phyloP scores from a whole-genome alignment of 495 filamentous ascomycete species.

The Xanthoparmelia taractica region DNA sequence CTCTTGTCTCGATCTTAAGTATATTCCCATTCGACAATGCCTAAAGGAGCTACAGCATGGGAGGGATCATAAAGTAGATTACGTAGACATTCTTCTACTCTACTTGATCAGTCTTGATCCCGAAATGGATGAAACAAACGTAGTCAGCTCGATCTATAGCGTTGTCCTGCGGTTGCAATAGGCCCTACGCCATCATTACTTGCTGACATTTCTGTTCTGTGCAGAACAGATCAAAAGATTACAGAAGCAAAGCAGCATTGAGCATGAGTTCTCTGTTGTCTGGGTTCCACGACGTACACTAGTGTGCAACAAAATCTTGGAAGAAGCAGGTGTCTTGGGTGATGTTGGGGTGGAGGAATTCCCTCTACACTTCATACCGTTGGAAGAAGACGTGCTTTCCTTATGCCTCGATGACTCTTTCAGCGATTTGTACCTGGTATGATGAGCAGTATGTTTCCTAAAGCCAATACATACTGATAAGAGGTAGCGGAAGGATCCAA shows the following conservation, averaged over 20 bases:
- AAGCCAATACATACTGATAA: conserved; percentile 22
- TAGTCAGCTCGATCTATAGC: conserved; percentile 33
- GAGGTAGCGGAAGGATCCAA: conserved; percentile 73
- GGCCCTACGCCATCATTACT: conserved; percentile 47
- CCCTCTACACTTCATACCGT: conserved; percentile 78
- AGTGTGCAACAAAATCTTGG: conserved; percentile 83
- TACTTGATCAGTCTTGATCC: conserved; percentile 59
- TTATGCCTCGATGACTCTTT: conserved; percentile 85
- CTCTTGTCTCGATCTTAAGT: background rate
- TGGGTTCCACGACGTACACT: conserved; percentile 89
- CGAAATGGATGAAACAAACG: conserved; percentile 43
- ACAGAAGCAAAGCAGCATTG: conserved; percentile 71
- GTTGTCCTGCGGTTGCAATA: conserved; percentile 32
- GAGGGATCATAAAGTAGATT: conserved; percentile 52
- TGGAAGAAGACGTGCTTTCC: conserved; percentile 86
- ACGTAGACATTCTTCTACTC: conserved; percentile 49
- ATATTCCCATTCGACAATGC: background rate
- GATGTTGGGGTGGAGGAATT: conserved; percentile 84
- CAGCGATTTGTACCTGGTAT: conserved; percentile 73
- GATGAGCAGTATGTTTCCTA: conserved; percentile 13
- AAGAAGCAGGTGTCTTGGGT: conserved; percentile 87
- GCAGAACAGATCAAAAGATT: conserved; percentile 87
- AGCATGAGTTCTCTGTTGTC: conserved; percentile 92
- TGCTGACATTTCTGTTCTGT: conserved; percentile 42
- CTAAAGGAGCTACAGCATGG: conserved; percentile 19